Percentiles rank a stretch among this genome's conserved stretches.
Conservation (phyloP, 805 yeast genomes). For the Ogataea corticis region DNA sequence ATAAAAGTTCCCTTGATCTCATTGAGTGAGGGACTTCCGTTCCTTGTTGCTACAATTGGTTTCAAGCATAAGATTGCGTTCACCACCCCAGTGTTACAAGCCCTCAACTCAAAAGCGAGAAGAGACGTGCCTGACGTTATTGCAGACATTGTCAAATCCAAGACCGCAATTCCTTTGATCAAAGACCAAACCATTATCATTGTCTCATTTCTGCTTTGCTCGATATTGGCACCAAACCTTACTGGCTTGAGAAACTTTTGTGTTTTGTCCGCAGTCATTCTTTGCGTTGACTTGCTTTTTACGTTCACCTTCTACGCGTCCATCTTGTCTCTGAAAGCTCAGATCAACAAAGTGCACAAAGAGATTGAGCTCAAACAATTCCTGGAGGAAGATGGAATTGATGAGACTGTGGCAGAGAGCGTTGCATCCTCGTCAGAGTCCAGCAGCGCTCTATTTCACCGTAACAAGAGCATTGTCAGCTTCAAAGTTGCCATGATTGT, state of each 20-base stretch:
- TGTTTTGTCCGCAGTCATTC: constrained; percentile 65
- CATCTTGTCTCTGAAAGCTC: constrained; percentile 81
- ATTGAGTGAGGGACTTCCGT: constrained; percentile 89
- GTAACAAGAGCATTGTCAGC: constrained; percentile 46
- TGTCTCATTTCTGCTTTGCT: constrained; percentile 65
- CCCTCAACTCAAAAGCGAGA: constrained; percentile 32
- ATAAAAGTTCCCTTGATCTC: constrained; percentile 68
- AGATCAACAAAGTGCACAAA: constrained; percentile 81
- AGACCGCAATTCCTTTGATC: constrained; percentile 52
- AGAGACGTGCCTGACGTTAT: constrained; percentile 35
- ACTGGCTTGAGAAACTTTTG: constrained; percentile 81
- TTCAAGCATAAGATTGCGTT: constrained; percentile 81
- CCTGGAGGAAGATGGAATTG: constrained; percentile 90
- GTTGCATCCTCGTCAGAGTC: constrained; percentile 48
- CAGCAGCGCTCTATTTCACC: constrained; percentile 34
- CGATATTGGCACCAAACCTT: constrained; percentile 63
- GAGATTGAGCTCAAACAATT: constrained; percentile 75
- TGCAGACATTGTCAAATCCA: constrained; percentile 32
- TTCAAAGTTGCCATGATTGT: constrained; percentile 62
- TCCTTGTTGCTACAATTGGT: constrained; percentile 88
- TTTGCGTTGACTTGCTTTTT: constrained; percentile 69
- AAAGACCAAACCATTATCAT: constrained; percentile 78
- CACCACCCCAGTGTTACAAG: constrained; percentile 57
- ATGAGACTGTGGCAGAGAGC: constrained; percentile 68
- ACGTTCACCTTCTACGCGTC: constrained; percentile 83